phyloP scores from a whole-genome alignment of 495 filamentous ascomycete genomes.

The Daldinia vernicosa region DNA sequence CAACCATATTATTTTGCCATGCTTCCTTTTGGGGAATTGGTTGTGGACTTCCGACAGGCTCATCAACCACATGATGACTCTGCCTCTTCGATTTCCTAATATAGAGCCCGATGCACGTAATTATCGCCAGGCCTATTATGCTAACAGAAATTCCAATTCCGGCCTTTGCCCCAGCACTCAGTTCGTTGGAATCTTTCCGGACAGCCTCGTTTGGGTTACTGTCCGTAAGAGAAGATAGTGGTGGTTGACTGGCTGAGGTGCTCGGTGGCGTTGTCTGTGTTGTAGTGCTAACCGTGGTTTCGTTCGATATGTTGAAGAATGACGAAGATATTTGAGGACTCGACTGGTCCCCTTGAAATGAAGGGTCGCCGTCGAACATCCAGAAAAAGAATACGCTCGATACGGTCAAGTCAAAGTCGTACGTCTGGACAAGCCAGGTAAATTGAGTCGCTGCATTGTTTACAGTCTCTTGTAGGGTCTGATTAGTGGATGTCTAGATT shows the following conservation, averaged over 20 bases:
- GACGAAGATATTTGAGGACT: constrained; percentile 1
- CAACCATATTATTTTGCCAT: background rate
- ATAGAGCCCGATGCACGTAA: background rate
- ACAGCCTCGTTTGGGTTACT: background rate
- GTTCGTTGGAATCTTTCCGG: background rate
- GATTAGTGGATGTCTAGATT: background rate
- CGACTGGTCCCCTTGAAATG: constrained; percentile 11
- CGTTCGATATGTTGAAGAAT: constrained; percentile 18
- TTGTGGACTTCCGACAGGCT: background rate
- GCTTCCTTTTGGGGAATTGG: background rate
- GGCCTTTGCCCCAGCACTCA: background rate
- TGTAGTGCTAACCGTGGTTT: background rate
- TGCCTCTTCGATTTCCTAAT: background rate
- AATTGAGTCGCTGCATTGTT: constrained; percentile 16
- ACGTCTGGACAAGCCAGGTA: constrained; percentile 25
- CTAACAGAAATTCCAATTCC: background rate
- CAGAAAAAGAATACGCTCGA: constrained; percentile 28
- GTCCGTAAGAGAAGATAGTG: background rate
- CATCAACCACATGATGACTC: background rate
- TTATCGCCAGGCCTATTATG: background rate
- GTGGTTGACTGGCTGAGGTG: background rate
- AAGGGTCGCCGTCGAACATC: constrained; percentile 16
- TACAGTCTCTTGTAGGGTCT: constrained; percentile 11
- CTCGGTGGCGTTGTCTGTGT: background rate
- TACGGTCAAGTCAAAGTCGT: constrained; percentile 13